A percentile compares a stretch with the other conserved stretches of the same genome.
Conservation (phyloP, 306 rosid genomes). For the Myrica gale region DNA sequence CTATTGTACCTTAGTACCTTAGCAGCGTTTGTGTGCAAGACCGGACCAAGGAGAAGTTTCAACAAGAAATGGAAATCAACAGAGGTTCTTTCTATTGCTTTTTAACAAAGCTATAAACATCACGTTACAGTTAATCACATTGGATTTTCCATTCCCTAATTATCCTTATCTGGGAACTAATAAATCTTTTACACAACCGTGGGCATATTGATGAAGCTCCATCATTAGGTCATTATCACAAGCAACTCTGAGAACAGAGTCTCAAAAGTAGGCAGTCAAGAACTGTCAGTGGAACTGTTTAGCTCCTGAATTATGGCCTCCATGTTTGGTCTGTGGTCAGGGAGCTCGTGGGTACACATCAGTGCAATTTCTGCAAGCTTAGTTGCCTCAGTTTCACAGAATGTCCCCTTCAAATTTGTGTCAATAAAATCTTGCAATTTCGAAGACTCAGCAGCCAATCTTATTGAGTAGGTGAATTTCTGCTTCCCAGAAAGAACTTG, state of each 20-base stretch:
- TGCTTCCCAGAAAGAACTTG: slow-evolving; percentile 74
- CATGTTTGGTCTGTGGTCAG: slow-evolving; percentile 65
- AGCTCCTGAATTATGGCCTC: slow-evolving; percentile 59
- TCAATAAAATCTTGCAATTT: slow-evolving; percentile 62
- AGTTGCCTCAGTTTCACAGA: slow-evolving; percentile 61
- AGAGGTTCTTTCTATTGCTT: background rate
- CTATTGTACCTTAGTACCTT: too few relatives aligned
- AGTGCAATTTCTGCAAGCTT: slow-evolving; percentile 58
- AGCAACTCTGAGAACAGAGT: slow-evolving; percentile 13
- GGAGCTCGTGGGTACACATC: slow-evolving; percentile 65
- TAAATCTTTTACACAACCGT: background rate
- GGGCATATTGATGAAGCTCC: background rate
- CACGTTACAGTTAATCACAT: background rate
- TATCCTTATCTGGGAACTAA: background rate
- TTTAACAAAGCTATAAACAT: background rate
- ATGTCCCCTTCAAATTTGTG: slow-evolving; percentile 49
- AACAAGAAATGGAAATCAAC: background rate
- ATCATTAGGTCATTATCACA: background rate
- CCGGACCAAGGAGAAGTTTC: too few relatives aligned
- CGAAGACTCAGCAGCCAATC: slow-evolving; percentile 47
- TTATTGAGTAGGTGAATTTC: slow-evolving; percentile 48
- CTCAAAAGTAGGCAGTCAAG: slow-evolving; percentile 22
- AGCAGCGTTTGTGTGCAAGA: too few relatives aligned
- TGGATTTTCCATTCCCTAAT: background rate
- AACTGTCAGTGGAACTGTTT: slow-evolving; percentile 20